Base-by-base conservation (phyloP, 441 rosid genomes). In the Aquilaria agallochum region DNA sequence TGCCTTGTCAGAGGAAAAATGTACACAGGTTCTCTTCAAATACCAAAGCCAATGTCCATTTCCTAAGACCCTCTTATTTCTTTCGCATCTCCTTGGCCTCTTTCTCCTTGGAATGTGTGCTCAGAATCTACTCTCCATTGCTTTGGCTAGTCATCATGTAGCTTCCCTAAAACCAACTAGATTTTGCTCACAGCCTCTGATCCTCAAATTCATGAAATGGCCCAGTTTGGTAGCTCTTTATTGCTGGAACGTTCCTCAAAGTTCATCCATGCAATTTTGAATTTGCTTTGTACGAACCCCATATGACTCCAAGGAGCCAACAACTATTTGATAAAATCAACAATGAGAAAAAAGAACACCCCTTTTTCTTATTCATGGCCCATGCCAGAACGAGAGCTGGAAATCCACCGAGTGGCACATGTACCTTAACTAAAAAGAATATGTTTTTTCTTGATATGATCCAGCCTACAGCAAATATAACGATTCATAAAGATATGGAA, bases 331-430 rank as follows among this genome's bases (percentile, higher is more conserved):
- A 59, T 51, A 50, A 31, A 62, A 36, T 27, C 2, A 9, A 34
- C 51, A 34, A 51, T 52, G 61, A 46, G 63, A 33, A 63, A 61
- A 20, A 15, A 62, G 56, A 65, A 70, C 71, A 65, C 53, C 64
- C 57, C n/a, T 72, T 50, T 56, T 60, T 68, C 58, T 60, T 69
- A 34, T 74, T 70, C 68, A 62, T 72, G 78, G 83, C 76, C 85
- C 84, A 82, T 78, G 62, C 72, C 70, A 68, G 71, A 69, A 79
- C 74, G 83, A 82, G 84, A 83, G 95, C 87, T 87, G 90, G 81
- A 92, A 81, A 78, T 78, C 87, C 83, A 86, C 94, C 76, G 74
- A 67, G 74, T 53, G 63, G 81, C 92, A 87, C 94, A 85, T 91
- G 93, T 74, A 78, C 71, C 68, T 72, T 67, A 68, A 71, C 65